phyloP scores from a whole-genome alignment of 2,329 filamentous ascomycete genomes.

The Alternaria sp. region DNA sequence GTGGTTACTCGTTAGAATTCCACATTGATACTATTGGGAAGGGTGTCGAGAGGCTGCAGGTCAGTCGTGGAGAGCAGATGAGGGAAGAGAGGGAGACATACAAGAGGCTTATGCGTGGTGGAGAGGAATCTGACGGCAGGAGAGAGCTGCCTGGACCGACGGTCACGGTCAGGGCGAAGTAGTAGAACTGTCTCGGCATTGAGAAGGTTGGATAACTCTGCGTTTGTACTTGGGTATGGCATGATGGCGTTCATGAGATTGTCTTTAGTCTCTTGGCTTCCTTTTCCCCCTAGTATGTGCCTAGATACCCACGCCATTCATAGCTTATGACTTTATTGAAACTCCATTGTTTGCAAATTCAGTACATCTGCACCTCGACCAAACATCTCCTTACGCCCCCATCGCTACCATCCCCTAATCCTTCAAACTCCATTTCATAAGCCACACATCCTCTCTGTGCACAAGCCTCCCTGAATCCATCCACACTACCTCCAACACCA shows the following conservation, averaged over 20 bases:
- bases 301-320: conserved; percentile 13
- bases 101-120: conserved; percentile 27
- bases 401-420: conserved; percentile 48
- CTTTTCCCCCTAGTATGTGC: neutral
- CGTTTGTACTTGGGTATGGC: neutral
- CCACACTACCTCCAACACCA: conserved; percentile 81
- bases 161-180: conserved; percentile 25
- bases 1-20: conserved; percentile 69
- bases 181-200: neutral
- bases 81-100: conserved; percentile 65
- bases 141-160: conserved; percentile 25
- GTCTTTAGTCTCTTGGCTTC: neutral
- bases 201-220: neutral
- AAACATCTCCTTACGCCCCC: conserved; percentile 57
- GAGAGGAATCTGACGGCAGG: conserved; percentile 13
- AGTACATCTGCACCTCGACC: conserved; percentile 55
- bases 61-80: conserved; percentile 66
- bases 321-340: neutral
- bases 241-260: neutral
- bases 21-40: conserved; percentile 79
- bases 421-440: conserved; percentile 59
- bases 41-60: conserved; percentile 75
- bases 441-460: conserved; percentile 54
- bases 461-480: conserved; percentile 69
- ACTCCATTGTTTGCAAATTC: neutral